A percentile compares a stretch with the other conserved stretches of the same genome.
phyloP scores from a whole-genome alignment of 176 grass and related monocot species.

The Phoenix dactylifera region DNA sequence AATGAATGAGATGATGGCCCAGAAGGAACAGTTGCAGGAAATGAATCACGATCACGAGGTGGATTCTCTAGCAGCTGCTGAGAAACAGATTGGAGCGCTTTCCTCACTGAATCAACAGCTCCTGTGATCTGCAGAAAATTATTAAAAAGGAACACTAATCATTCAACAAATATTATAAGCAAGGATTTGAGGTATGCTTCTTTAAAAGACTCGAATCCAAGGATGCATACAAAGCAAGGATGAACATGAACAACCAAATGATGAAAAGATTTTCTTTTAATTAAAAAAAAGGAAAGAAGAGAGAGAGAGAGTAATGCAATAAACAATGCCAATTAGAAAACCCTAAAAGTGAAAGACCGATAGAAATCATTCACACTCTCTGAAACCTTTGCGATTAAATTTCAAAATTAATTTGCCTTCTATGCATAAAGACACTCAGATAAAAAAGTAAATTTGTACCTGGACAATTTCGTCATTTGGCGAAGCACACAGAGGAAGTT shows the following conservation, averaged over 20 bases:
- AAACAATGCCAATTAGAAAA: no score
- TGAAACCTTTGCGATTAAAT: background rate
- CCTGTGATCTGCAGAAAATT: constrained; percentile 57
- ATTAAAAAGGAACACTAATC: no score
- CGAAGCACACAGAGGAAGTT: constrained; percentile 62
- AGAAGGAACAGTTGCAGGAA: constrained; percentile 26
- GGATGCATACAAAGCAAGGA: no score
- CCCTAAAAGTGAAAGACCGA: no score
- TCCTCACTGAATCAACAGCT: constrained; percentile 57
- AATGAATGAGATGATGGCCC: constrained; percentile 37
- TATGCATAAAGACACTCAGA: background rate
- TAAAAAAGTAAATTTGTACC: constrained; percentile 30
- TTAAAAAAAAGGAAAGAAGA: no score
- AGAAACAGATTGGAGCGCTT: constrained; percentile 56
- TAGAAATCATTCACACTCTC: no score
- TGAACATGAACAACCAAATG: no score
- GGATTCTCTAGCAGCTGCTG: constrained; percentile 58
- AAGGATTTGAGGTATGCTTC: no score
- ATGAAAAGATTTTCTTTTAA: no score
- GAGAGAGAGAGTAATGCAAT: no score
- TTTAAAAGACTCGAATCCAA: no score
- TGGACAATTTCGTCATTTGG: constrained; percentile 69
- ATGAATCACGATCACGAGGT: constrained; percentile 39
- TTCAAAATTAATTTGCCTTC: background rate
- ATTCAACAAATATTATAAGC: no score